A percentile compares a stretch with the other conserved stretches of the same genome.
Conservation (phyloP, 371 early-diverging fungal species). For the Syncephalastrum contaminatum region DNA sequence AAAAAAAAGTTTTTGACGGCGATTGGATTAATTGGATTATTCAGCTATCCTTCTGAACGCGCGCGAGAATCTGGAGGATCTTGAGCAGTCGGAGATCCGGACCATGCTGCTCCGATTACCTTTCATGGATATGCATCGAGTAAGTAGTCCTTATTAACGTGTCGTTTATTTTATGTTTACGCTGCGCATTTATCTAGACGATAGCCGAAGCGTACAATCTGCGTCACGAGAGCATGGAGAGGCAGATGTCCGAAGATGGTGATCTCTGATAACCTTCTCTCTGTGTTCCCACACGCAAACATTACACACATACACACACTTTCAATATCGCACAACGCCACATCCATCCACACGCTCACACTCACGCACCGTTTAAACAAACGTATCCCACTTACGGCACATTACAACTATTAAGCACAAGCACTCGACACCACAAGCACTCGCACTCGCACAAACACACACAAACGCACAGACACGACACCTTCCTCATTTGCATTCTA, state of each 20-base stretch:
- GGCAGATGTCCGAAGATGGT: slow-evolving; percentile 44
- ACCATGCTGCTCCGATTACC: slow-evolving; percentile 82
- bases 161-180: background rate
- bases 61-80: slow-evolving; percentile 84
- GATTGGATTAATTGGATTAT: background rate
- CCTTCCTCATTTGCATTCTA: no score
- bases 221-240: slow-evolving; percentile 61
- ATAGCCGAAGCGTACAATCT: slow-evolving; percentile 66
- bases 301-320: background rate
- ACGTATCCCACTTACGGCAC: no score
- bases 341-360: no score
- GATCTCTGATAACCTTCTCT: slow-evolving; percentile 15
- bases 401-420: no score
- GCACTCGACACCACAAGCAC: no score
- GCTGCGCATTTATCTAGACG: slow-evolving; percentile 26
- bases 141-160: slow-evolving; percentile 21
- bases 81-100: slow-evolving; percentile 90
- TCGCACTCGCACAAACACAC: no score
- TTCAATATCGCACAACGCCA: no score
- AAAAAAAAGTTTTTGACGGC: background rate
- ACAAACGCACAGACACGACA: no score
- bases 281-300: background rate
- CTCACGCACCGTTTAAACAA: no score
- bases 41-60: slow-evolving; percentile 64
- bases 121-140: slow-evolving; percentile 69